Percentiles rank a stretch among this genome's conserved stretches.
These are phyloP conservation scores for Brassica rapa DNA, from an alignment of 345 rosid genomes.

Conservation along the genomic window DNA sequence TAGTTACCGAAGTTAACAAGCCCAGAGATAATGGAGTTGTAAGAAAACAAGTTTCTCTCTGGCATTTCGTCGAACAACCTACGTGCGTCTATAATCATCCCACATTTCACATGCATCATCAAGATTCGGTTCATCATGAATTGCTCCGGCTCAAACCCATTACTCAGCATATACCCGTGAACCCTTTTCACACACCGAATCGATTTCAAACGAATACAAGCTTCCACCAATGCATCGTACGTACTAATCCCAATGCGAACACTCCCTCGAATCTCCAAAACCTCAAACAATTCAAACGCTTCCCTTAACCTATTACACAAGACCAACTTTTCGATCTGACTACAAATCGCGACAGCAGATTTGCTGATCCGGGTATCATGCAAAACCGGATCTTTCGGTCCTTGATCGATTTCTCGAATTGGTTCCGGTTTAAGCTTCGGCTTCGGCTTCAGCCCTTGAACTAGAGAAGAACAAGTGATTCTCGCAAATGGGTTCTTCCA, in stretches of 20 bases:
- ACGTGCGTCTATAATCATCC: slow-evolving; percentile 77
- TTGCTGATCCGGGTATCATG: slow-evolving; percentile 42
- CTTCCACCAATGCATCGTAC: slow-evolving; percentile 72
- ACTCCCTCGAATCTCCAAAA: slow-evolving; percentile 60
- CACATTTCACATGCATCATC: slow-evolving; percentile 68
- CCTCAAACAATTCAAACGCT: slow-evolving; percentile 86
- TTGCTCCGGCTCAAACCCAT: slow-evolving; percentile 58
- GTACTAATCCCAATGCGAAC: slow-evolving; percentile 54
- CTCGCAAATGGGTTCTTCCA: slow-evolving; percentile 46
- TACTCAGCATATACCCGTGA: slow-evolving; percentile 51
- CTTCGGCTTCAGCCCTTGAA: slow-evolving; percentile 53
- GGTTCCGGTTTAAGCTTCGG: slow-evolving; percentile 61
- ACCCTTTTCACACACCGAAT: slow-evolving; percentile 71
- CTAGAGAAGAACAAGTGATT: slow-evolving; percentile 54
- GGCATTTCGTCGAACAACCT: slow-evolving; percentile 75
- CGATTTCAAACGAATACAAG: slow-evolving; percentile 74
- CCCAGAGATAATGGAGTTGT: slow-evolving; percentile 63
- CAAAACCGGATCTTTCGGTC: slow-evolving; percentile 21
- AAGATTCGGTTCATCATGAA: slow-evolving; percentile 72
- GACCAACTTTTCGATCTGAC: slow-evolving; percentile 77
- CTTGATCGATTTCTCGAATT: slow-evolving; percentile 19
- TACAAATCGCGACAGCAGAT: slow-evolving; percentile 55
- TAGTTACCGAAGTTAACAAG: slow-evolving; percentile 63
- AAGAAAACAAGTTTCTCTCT: slow-evolving; percentile 63
- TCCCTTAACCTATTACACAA: slow-evolving; percentile 55